These are phyloP conservation scores for Vigna trinervia DNA, from an alignment of 306 rosid genomes.

Conservation along the genomic window DNA sequence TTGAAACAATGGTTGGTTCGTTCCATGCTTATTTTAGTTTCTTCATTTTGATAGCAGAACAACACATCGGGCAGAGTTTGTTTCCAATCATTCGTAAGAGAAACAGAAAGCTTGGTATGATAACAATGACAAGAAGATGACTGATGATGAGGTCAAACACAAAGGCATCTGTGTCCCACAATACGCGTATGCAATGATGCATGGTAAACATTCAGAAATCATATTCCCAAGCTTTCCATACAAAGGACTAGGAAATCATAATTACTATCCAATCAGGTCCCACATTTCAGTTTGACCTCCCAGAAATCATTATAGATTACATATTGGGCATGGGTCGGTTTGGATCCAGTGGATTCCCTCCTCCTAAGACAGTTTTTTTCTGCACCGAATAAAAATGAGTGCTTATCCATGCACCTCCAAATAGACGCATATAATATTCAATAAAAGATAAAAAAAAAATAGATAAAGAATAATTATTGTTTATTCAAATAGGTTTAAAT, in stretches of 20 bases:
- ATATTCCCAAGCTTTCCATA: not conserved
- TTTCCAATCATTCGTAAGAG: slow-evolving; percentile 7
- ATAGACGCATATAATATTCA: too few relatives aligned
- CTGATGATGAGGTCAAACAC: slow-evolving; percentile 11
- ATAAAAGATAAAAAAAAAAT: too few relatives aligned
- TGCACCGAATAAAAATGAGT: too few relatives aligned
- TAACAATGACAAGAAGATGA: not conserved
- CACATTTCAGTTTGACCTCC: not conserved
- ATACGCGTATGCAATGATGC: not conserved
- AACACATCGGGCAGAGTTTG: not conserved
- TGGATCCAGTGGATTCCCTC: not conserved
- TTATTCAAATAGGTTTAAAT: too few relatives aligned
- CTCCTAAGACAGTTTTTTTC: too few relatives aligned
- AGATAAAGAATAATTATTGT: too few relatives aligned
- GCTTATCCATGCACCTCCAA: too few relatives aligned
- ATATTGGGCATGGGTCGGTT: not conserved
- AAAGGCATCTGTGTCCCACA: slow-evolving; percentile 32
- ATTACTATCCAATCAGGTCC: not conserved
- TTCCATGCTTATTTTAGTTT: slow-evolving; percentile 32
- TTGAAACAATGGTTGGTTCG: slow-evolving; percentile 32
- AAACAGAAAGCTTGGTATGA: slow-evolving; percentile 28
- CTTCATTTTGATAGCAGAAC: not conserved
- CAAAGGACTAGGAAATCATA: not conserved
- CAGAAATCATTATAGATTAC: too few relatives aligned
- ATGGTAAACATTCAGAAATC: not conserved